Evolutionary conservation across 2,329 filamentous ascomycete genomes (phyloP), one percentile per base, ranked within the genome.

Genomic region (Aspergillus intermedius): DNA sequence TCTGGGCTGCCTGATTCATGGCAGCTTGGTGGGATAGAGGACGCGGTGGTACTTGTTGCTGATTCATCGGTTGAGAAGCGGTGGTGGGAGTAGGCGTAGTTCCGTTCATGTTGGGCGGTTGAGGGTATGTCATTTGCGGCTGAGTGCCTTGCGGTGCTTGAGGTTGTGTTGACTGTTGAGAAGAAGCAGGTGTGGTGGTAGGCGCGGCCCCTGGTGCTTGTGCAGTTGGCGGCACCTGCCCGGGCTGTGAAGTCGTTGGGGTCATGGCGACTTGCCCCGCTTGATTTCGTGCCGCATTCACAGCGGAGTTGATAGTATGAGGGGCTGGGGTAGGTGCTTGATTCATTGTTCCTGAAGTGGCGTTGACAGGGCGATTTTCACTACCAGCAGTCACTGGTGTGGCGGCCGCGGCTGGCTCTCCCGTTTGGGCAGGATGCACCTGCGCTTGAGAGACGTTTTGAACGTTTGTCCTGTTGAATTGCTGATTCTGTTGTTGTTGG

Each of bases 241-340:
- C 63, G 28, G 59, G 56, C 40, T 68, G 66, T 13, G 63, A 61
- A 22, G 60, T 62, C 12, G 65, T 59, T 22, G 69, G 66, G 17
- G 68, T 70, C 60, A 66, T 66, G 8, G 61, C 62, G 37, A 62
- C 59, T 49, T 68, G 65, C 13, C 63, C 63, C 28, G 65, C 67
- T 49, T 72, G 70, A 35, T 63, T 68, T 40, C 71, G 63, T 15
- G 71, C 71, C 23, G 72, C 71, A 53, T 67, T 72, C 19, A 77
- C 69, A 6, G 74, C 74, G 45, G 73, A 74, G 50, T 71, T 75
- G 39, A 76, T 73, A 1, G 73, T 74, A 51, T 76, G 72, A 3
- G 74, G 64, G 21, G 69, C 68, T 41, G 70, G 68, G 7, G 67
- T 60, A 19, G 61, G 62, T 25, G 62, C 54, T 49, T 69, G 67